Base-by-base conservation (phyloP, 2,329 filamentous ascomycete species). In the Peltaster fructicola region DNA sequence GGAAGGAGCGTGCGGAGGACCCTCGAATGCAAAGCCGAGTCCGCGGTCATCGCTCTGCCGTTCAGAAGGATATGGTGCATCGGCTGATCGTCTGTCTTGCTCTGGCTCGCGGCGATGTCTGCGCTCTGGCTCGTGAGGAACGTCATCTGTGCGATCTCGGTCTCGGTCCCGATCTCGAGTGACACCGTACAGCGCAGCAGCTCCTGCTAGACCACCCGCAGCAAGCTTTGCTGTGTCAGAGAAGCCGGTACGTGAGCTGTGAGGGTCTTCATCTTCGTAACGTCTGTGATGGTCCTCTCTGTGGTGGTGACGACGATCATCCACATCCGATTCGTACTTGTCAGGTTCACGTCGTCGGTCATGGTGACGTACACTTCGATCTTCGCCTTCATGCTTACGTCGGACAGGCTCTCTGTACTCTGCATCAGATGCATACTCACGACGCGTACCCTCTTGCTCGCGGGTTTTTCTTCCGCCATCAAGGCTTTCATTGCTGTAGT, bases 401-500 rank as follows among this genome's bases (percentile, higher is more conserved):
- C n/a, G n/a, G n/a, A n/a, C n/a, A n/a, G 28, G 22, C 14, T 37
- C 35, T 13, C 26, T 12, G 13, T 36, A 26, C 11, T 25, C 21
- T 8, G 23, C 14, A 10, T 36, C 37, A 8, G 40, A 38, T 8
- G 40, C 40, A 20, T 40, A 37, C 6, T 48, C 44, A 11, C 43
- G 30, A 4, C 42, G 37, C 26, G 38, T n/a, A 33, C 38, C 22
- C 28, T 38, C 41, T 24, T 48, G 43, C 15, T 47, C 47, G 8
- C 27, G 27, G 7, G 23, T 18, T 25, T n/a, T n/a, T n/a, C n/a
- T n/a, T n/a, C n/a, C n/a, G n/a, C n/a, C n/a, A n/a, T 56, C 50
- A 15, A 55, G 41, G n/a, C 43, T 44, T 19, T 54, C 51, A 26
- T 58, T 54, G 24, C 47, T 50, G n/a, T 38, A 39, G 15, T 44